phyloP scores from a whole-genome alignment of 306 rosid genomes.

The Coriaria nepalensis region DNA sequence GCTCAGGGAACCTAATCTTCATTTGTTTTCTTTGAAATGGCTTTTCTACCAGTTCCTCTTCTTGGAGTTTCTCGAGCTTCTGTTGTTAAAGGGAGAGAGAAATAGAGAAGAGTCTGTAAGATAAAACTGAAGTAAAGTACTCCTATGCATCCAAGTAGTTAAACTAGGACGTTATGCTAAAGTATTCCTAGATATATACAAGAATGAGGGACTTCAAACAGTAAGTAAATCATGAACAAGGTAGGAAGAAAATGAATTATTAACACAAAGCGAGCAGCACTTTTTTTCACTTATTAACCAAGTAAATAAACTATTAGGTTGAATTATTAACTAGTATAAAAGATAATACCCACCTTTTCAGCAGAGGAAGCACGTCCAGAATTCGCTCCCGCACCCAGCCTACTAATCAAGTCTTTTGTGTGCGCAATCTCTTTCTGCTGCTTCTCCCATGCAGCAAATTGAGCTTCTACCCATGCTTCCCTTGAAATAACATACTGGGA shows the following conservation, averaged over 20 bases:
- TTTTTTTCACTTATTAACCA: neutral
- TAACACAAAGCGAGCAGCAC: neutral
- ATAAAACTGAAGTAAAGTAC: slow-evolving; percentile 6
- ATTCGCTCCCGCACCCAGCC: slow-evolving; percentile 94
- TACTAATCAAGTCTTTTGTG: slow-evolving; percentile 58
- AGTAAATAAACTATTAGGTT: neutral
- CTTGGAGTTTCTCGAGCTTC: slow-evolving; percentile 93
- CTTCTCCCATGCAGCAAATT: slow-evolving; percentile 94
- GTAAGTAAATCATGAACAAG: too few species aligned
- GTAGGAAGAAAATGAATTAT: too few species aligned
- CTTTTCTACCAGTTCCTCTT: slow-evolving; percentile 72
- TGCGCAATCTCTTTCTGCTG: slow-evolving; percentile 97
- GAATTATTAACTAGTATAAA: neutral
- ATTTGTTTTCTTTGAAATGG: slow-evolving; percentile 92
- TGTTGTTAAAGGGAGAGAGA: slow-evolving; percentile 29
- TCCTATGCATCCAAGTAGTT: neutral
- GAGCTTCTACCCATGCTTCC: slow-evolving; percentile 83
- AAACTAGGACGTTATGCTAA: too few species aligned
- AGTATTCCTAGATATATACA: too few species aligned
- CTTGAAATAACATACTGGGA: slow-evolving; percentile 59
- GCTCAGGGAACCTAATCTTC: slow-evolving; percentile 95
- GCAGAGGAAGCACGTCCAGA: slow-evolving; percentile 97
- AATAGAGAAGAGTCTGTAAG: slow-evolving; percentile 15
- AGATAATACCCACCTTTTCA: slow-evolving; percentile 50
- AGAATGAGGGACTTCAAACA: too few species aligned